Conservation (phyloP, 768 basidiomycete species). For the Lactarius tabidus region DNA sequence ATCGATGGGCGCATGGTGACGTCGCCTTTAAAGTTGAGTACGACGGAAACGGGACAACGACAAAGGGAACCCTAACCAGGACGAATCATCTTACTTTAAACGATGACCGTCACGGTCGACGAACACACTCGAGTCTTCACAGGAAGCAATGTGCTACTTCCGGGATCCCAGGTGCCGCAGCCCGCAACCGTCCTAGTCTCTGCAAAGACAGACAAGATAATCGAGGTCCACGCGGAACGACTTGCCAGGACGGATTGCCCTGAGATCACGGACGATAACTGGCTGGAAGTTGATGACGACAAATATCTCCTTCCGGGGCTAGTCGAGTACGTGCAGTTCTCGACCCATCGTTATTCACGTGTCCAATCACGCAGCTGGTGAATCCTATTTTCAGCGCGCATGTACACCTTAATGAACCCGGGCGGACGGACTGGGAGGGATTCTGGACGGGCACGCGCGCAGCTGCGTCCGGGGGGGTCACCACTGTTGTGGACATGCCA, state of each 20-base stretch:
- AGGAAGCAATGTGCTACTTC: constrained; percentile 30
- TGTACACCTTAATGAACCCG: constrained; percentile 93
- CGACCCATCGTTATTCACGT: neutral
- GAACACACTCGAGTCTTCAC: constrained; percentile 5
- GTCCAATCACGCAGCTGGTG: neutral
- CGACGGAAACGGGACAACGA: neutral
- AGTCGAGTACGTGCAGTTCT: constrained; percentile 45
- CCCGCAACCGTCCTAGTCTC: constrained; percentile 45
- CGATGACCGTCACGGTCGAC: constrained; percentile 7
- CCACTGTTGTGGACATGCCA: constrained; percentile 96
- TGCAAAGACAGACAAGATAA: constrained; percentile 39
- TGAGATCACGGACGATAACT: constrained; percentile 30
- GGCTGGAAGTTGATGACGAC: constrained; percentile 38
- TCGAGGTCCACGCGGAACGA: constrained; percentile 31
- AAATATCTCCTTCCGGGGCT: constrained; percentile 48
- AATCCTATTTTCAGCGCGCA: constrained; percentile 55
- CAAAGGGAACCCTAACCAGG: neutral
- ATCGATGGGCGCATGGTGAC: neutral
- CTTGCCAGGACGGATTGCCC: constrained; percentile 26
- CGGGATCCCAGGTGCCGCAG: constrained; percentile 26
- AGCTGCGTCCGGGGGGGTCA: constrained; percentile 91
- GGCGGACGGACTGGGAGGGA: constrained; percentile 92
- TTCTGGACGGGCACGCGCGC: constrained; percentile 90
- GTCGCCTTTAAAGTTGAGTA: neutral
- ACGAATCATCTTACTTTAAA: neutral